phyloP scores from a whole-genome alignment of 2,329 filamentous ascomycete genomes.

The Pyrenophora graminea region DNA sequence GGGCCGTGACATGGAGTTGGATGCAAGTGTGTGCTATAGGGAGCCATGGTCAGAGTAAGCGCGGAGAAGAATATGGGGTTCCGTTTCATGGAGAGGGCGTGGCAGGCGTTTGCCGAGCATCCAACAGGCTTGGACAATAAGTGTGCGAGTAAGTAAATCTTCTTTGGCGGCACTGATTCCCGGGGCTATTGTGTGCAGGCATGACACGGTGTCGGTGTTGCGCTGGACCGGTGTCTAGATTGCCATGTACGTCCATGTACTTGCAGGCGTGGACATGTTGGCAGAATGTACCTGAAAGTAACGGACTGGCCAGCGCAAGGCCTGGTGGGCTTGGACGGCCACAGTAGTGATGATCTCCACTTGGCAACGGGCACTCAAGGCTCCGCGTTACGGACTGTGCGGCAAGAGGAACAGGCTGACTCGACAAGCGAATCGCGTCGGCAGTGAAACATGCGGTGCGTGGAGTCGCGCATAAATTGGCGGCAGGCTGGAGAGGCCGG shows the following conservation, averaged over 20 bases:
- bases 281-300: slow-evolving; percentile 24
- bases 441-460: slow-evolving; percentile 25
- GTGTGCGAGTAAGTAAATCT: no score
- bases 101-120: slow-evolving; percentile 18
- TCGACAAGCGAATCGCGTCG: slow-evolving; percentile 18
- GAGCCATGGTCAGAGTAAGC: no score
- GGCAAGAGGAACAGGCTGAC: slow-evolving; percentile 18
- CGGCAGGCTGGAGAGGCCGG: slow-evolving; percentile 9
- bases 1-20: not conserved
- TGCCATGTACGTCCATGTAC: slow-evolving; percentile 6
- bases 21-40: not conserved
- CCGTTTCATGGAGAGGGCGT: slow-evolving; percentile 19
- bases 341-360: slow-evolving; percentile 31
- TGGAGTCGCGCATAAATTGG: slow-evolving; percentile 15
- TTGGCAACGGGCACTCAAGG: slow-evolving; percentile 32
- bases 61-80: slow-evolving; percentile 21
- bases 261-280: not conserved
- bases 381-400: slow-evolving; percentile 20
- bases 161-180: not conserved
- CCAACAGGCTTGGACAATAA: slow-evolving; percentile 7
- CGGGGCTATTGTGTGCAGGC: no score
- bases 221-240: not conserved
- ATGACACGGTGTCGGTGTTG: not conserved
- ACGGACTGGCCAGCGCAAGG: slow-evolving; percentile 5
- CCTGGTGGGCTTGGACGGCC: slow-evolving; percentile 23